Evolutionary conservation across 345 rosid species (phyloP).

Genomic region (Draba incana): DNA sequence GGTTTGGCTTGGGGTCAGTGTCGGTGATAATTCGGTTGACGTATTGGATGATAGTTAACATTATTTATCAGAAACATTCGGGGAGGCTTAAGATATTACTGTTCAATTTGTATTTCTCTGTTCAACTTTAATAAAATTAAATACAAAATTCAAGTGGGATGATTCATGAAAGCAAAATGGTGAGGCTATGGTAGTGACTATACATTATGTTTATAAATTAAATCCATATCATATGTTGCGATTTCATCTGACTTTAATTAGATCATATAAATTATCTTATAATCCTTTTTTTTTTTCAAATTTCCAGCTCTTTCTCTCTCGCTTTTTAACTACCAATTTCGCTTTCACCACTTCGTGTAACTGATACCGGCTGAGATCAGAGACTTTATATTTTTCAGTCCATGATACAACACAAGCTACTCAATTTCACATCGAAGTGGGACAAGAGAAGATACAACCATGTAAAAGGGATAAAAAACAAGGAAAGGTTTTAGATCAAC

Average conservation of each 20-base stretch:
- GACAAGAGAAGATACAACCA: constrained; percentile 10
- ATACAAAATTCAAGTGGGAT: constrained; percentile 5
- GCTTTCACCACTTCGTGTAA: too few species aligned
- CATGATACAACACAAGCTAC: neutral
- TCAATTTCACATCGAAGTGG: constrained; percentile 13
- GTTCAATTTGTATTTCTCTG: neutral
- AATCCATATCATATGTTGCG: neutral
- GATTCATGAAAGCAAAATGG: constrained; percentile 34
- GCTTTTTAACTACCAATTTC: too few species aligned
- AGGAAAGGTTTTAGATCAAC: constrained; percentile 2
- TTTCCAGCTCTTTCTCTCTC: too few species aligned
- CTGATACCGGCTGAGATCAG: too few species aligned
- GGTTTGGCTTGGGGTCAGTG: constrained; percentile 25
- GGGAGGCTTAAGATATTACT: neutral
- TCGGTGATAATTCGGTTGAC: constrained; percentile 38
- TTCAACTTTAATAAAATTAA: neutral
- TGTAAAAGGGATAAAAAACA: neutral
- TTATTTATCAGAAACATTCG: constrained; percentile 36
- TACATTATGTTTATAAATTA: neutral
- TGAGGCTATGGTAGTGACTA: neutral
- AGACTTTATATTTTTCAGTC: too few species aligned
- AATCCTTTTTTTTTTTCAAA: too few species aligned
- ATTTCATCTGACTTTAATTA: too few species aligned
- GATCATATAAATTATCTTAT: too few species aligned
- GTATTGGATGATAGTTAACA: constrained; percentile 43